Evolutionary conservation across 2,329 filamentous ascomycete species (phyloP).

Genomic region (Hymenoscyphus albidus): DNA sequence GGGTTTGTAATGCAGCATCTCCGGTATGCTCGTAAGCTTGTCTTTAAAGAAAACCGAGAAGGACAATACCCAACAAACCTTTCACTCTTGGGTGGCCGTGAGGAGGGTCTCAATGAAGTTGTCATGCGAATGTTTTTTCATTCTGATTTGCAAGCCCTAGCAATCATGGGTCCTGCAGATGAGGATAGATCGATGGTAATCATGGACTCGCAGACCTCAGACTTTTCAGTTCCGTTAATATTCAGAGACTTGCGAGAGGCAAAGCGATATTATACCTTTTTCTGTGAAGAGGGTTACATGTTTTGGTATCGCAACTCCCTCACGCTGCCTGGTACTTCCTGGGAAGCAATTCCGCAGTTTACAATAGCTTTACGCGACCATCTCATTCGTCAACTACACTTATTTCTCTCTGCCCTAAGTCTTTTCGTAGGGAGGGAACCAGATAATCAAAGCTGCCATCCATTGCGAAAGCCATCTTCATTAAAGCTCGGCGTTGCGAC

Average conservation of each 20-base stretch:
- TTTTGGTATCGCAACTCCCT: conserved; percentile 24
- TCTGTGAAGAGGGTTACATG: conserved; percentile 41
- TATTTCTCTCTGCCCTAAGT: conserved; percentile 15
- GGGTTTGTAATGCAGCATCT: conserved; percentile 58
- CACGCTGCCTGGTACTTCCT: conserved; percentile 35
- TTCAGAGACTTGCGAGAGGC: conserved; percentile 34
- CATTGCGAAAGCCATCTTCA: conserved; percentile 15
- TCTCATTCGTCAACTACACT: conserved; percentile 18
- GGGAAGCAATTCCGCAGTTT: conserved; percentile 11
- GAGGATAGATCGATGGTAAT: conserved; percentile 63
- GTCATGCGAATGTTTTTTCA: conserved; percentile 59
- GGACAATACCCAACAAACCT: conserved; percentile 8
- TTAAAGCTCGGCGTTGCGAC: conserved; percentile 15
- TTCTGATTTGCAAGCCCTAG: conserved; percentile 46
- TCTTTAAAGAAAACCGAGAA: conserved; percentile 7
- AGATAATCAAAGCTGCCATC: conserved; percentile 39
- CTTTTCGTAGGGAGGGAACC: conserved; percentile 48
- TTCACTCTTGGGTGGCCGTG: conserved; percentile 37
- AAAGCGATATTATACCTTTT: conserved; percentile 15
- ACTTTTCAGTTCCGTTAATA: conserved; percentile 42
- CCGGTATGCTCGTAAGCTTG: conserved; percentile 28
- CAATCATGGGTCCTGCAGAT: conserved; percentile 32
- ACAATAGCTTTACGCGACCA: conserved; percentile 14
- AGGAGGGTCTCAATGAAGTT: conserved; percentile 46
- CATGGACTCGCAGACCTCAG: conserved; percentile 56